Evolutionary conservation across 495 filamentous ascomycete species (phyloP).

Genomic region (Polyplosphaeria fusca): DNA sequence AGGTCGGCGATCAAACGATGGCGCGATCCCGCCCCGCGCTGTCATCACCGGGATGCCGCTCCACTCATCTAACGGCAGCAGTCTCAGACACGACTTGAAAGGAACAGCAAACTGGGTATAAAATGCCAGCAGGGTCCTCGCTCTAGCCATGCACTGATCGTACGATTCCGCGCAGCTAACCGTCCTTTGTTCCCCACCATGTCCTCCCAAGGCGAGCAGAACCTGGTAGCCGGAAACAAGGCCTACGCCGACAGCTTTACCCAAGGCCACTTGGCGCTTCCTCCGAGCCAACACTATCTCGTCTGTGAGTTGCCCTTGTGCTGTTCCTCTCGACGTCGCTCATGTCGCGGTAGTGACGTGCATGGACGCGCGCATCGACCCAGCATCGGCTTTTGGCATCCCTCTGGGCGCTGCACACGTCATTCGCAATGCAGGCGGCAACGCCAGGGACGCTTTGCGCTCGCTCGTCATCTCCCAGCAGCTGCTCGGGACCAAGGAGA

Average conservation of each 20-base stretch:
- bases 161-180: no score
- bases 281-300: slow-evolving; percentile 67
- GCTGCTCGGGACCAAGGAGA: slow-evolving; percentile 72
- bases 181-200: slow-evolving; percentile 21
- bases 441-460: slow-evolving; percentile 64
- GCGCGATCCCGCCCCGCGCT: slow-evolving; percentile 11
- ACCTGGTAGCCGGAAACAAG: slow-evolving; percentile 56
- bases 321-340: no score
- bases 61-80: no score
- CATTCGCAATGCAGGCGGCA: slow-evolving; percentile 75
- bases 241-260: slow-evolving; percentile 61
- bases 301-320: slow-evolving; percentile 44
- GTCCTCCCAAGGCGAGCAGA: slow-evolving; percentile 50
- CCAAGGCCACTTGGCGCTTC: slow-evolving; percentile 64
- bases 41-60: no score
- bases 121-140: neutral
- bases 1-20: neutral
- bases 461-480: slow-evolving; percentile 78
- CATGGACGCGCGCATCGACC: slow-evolving; percentile 82
- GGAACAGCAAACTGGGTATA: neutral
- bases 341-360: slow-evolving; percentile 72
- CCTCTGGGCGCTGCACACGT: slow-evolving; percentile 74
- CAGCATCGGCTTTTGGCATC: slow-evolving; percentile 68
- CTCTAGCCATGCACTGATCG: neutral
- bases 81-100: no score